Base-by-base conservation (phyloP, 2,329 filamentous ascomycete species). In the Fusarium sp. region DNA sequence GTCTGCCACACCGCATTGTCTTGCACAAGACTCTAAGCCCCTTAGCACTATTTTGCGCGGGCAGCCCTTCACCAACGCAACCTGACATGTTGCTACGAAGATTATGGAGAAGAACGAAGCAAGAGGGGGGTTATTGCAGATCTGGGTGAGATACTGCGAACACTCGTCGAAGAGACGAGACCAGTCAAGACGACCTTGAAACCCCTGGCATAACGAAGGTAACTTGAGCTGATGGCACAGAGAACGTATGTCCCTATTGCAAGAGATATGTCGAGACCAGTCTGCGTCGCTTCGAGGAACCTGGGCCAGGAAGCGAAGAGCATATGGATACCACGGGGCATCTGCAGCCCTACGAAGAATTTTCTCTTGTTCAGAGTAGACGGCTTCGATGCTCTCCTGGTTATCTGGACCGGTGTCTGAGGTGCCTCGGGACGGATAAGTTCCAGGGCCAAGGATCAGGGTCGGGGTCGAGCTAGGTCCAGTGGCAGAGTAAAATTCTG, bases 31-130 rank as follows among this genome's bases (percentile, higher is more conserved):
- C 10, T 20, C 52, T 16, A 71, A 22, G 7, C 49, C 69, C 4
- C 25, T 16, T 16, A 45, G 34, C 11, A 70, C 57, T 18, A n/a
- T 42, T 20, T 45, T 34, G 10, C 16, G 25, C 14, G 61, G 51
- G 16, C 55, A 71, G 12, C 61, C 65, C 25, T 64, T 52, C 3
- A 10, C 14, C 16, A 47, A 20, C 12, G 61, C 61, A 25, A 72
- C 45, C 18, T 70, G 65, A 22, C 55, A 72, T 7, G 65, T 42
- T 7, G 69, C 65, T 20, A 67, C 48, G 37, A 70, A 71, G 29
- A 60, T 30, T 40, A 64, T 22, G 18, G 57, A 58, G 41, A 72
- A 72, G 16, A 71, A 37, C 8, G 65, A 67, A 6, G 54, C 57
- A 18, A 70, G 34, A 25, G 65, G 18, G 7, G 57, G 57, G 9